phyloP scores from a whole-genome alignment of 495 filamentous ascomycete genomes.

The Corynascus novoguineensis region DNA sequence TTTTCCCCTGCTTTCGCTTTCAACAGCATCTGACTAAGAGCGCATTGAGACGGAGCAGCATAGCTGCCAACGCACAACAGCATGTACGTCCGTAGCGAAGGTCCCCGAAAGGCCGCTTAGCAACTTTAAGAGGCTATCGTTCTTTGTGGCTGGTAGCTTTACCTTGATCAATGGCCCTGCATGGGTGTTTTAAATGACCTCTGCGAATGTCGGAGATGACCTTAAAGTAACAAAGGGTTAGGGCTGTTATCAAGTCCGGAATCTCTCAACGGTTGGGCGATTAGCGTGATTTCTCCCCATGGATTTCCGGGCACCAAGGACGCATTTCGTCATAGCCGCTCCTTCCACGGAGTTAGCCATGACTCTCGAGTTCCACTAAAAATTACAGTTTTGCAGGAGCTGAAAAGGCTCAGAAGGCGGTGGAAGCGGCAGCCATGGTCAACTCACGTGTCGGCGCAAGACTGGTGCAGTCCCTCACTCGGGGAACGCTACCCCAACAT shows the following conservation, averaged over 20 bases:
- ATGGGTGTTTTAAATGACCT: no score
- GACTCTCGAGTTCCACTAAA: neutral
- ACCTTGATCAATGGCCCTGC: no score
- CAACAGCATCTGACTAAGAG: no score
- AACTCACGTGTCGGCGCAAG: conserved; percentile 11
- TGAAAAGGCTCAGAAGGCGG: neutral
- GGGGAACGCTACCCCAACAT: neutral
- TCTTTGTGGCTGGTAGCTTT: no score
- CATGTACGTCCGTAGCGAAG: no score
- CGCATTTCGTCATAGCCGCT: neutral
- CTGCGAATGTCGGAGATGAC: no score
- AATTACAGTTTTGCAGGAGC: neutral
- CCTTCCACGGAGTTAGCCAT: neutral
- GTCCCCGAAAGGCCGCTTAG: no score
- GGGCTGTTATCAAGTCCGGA: conserved; percentile 2
- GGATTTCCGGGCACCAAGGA: no score
- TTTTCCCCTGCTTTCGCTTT: no score
- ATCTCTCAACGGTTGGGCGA: neutral
- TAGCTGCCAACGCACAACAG: no score
- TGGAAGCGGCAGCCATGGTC: conserved; percentile 2
- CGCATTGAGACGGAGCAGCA: no score
- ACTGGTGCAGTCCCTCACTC: conserved; percentile 6
- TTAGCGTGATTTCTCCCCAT: neutral
- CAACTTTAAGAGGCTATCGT: no score
- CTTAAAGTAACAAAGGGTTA: conserved; percentile 1